These are phyloP conservation scores for Globisporangium echinulatum DNA, from an alignment of 352 stramenopile species.

Conservation along the genomic window DNA sequence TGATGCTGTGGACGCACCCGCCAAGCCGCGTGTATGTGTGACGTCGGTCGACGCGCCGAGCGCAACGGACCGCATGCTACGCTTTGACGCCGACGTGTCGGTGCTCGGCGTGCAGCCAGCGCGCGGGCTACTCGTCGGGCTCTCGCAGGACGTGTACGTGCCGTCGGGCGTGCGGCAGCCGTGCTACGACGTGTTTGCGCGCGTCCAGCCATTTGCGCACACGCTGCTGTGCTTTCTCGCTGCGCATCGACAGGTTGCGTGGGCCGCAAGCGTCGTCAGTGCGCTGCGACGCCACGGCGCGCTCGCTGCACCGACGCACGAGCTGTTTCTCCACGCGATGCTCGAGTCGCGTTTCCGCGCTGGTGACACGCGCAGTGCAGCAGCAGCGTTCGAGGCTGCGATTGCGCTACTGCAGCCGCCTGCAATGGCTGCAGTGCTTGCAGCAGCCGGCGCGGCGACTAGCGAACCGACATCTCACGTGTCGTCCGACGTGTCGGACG, in stretches of 20 bases:
- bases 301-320: constrained; percentile 62
- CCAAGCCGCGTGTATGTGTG: constrained; percentile 48
- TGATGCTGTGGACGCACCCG: constrained; percentile 9
- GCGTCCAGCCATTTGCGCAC: constrained; percentile 80
- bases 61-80: constrained; percentile 57
- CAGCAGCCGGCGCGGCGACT: background rate
- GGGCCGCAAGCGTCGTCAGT: constrained; percentile 41
- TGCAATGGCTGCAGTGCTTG: background rate
- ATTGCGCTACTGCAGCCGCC: constrained; percentile 45
- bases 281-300: constrained; percentile 46
- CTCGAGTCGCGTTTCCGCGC: constrained; percentile 58
- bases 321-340: constrained; percentile 78
- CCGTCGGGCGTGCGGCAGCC: constrained; percentile 47
- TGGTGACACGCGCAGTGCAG: constrained; percentile 16
- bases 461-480: too few relatives aligned
- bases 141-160: constrained; percentile 80
- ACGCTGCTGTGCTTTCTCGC: constrained; percentile 61
- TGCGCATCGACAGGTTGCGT: constrained; percentile 53
- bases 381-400: constrained; percentile 32
- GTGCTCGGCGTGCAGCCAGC: constrained; percentile 55
- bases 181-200: constrained; percentile 71
- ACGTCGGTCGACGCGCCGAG: constrained; percentile 51
- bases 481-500: too few relatives aligned
- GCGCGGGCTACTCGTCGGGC: constrained; percentile 68
- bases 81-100: constrained; percentile 73